Evolutionary conservation across 441 rosid genomes (phyloP), one percentile per base, ranked within the genome.

Genomic region (Raphanus hybrid): DNA sequence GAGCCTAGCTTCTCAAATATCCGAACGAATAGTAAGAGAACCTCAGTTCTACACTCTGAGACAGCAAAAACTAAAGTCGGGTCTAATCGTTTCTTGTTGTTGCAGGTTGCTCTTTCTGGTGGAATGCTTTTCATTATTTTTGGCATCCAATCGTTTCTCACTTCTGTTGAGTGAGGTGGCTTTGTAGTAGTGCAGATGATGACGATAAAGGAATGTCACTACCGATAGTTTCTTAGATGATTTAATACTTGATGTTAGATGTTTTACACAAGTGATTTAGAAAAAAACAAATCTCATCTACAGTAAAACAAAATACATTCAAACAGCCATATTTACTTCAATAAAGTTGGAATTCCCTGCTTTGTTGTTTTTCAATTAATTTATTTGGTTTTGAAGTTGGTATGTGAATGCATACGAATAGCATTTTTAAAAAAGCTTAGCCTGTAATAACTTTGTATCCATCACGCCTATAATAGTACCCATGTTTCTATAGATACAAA

Each of bases 1-100:
- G 85, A 91, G 97, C 78, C 84, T 95, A 89, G 99, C 99, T 6
- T 87, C 97, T 78, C 98, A 87, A 82, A 95, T 92, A 83, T 95
- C 99, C 4, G 99, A 92, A 86, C 87, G 82, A 89, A 80, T 95
- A 54, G 99, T 95, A 88, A 52, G n/a, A 41, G 48, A 41, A 41
- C 48, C 12, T 41, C 48, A 4, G 3, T 41, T 41, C n/a, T 10
- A 3, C 48, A 41, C 4, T 41, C 48, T 29, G 48, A 41, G 3
- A 41, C 48, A 10, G 8, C 48, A 41, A 0, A 0, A 41, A 41
- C 48, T 41, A 10, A 64, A 57, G 37, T 54, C 32, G 23, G 50
- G 12, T 41, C 48, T 41, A 41, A 29, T 34, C n/a, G 39, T 8
- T 14, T 55, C 23, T 54, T 74, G 81, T 65, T 67, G 73, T 50